Conservation (phyloP, 768 basidiomycete genomes). For the Brasilioporus rufonigricans region DNA sequence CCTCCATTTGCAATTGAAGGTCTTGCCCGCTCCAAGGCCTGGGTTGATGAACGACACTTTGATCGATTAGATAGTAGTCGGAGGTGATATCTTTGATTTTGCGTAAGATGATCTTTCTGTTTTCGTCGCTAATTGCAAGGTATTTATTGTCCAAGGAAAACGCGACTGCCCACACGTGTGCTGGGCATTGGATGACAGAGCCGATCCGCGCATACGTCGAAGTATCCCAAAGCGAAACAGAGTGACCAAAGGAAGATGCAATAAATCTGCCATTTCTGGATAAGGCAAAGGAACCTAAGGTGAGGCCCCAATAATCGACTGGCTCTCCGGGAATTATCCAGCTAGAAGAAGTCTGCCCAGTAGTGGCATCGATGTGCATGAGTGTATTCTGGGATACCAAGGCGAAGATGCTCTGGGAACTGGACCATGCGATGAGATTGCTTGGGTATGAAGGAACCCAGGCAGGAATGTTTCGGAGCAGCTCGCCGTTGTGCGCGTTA, state of each 20-base stretch:
- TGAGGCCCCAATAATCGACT: neutral
- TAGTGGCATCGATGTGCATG: neutral
- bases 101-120: neutral
- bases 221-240: constrained; percentile 1
- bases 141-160: neutral
- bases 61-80: neutral
- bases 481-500: too few species aligned
- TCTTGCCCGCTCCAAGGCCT: neutral
- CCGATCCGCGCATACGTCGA: neutral
- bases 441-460: neutral
- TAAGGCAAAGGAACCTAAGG: neutral
- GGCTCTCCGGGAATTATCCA: neutral
- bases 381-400: neutral
- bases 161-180: neutral
- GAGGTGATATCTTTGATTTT: neutral
- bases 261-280: neutral
- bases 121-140: neutral
- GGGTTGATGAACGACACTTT: neutral
- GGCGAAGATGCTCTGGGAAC: neutral
- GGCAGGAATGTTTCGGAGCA: neutral
- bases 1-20: neutral
- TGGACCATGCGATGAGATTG: neutral
- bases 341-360: neutral
- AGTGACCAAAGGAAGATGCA: neutral
- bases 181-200: neutral